phyloP scores from a whole-genome alignment of 495 filamentous ascomycete genomes.

The Hyaloscypha hepaticicola region DNA sequence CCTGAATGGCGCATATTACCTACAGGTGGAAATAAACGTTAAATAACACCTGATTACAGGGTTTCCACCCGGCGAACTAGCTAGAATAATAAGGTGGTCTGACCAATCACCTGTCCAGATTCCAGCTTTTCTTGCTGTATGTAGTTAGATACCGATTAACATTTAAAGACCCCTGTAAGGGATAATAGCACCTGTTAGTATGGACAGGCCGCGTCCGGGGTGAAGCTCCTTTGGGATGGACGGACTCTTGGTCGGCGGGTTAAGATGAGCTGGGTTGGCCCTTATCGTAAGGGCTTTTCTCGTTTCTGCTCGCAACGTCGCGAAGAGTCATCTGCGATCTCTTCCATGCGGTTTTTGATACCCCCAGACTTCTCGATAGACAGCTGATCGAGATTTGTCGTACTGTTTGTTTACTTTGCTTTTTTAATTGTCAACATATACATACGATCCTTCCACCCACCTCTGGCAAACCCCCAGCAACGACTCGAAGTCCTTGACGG shows the following conservation, averaged over 20 bases:
- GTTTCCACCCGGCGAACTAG: no score
- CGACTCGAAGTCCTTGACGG: background rate
- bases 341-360: background rate
- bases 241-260: background rate
- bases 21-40: no score
- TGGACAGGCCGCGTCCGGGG: background rate
- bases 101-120: no score
- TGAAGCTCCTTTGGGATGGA: background rate
- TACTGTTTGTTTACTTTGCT: background rate
- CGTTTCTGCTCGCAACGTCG: background rate
- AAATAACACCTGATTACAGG: no score
- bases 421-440: background rate
- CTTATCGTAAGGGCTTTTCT: slow-evolving; percentile 9
- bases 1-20: slow-evolving; percentile 8
- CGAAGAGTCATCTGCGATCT: background rate
- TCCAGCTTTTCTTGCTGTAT: no score
- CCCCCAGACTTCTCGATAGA: background rate
- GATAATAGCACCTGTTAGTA: background rate
- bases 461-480: background rate
- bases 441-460: background rate
- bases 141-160: no score
- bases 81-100: no score
- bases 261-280: slow-evolving; percentile 4
- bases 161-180: no score
- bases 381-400: background rate